These are phyloP conservation scores for Gnomoniopsis smithogilvyi DNA, from an alignment of 2,329 filamentous ascomycete genomes.

Conservation along the genomic window DNA sequence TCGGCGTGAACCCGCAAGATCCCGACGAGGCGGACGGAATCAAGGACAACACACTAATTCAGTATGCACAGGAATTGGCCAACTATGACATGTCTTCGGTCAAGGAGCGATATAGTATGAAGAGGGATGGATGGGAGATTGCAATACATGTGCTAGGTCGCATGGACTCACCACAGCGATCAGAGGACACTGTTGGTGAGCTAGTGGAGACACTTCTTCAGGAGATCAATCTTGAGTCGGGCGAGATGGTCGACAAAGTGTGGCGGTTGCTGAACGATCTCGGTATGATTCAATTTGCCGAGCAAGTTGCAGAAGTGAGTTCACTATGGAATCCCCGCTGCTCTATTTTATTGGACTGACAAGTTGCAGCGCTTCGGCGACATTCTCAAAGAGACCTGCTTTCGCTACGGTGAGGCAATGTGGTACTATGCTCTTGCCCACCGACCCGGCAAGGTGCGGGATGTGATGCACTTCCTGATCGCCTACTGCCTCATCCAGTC, in stretches of 20 bases:
- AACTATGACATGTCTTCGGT: slow-evolving; percentile 44
- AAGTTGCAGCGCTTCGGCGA: slow-evolving; percentile 76
- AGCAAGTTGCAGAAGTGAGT: slow-evolving; percentile 77
- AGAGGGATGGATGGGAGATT: slow-evolving; percentile 81
- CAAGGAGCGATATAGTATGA: slow-evolving; percentile 28
- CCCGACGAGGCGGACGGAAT: slow-evolving; percentile 61
- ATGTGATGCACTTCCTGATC: slow-evolving; percentile 82
- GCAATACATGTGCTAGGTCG: slow-evolving; percentile 79
- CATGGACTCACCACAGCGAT: slow-evolving; percentile 69
- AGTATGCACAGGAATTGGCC: slow-evolving; percentile 70
- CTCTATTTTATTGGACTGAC: slow-evolving; percentile 23
- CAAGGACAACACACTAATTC: slow-evolving; percentile 74
- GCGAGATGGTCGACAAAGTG: slow-evolving; percentile 74
- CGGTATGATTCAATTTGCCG: slow-evolving; percentile 74
- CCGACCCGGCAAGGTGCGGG: slow-evolving; percentile 72
- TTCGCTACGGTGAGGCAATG: slow-evolving; percentile 80
- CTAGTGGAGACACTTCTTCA: slow-evolving; percentile 66
- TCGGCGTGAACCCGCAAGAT: slow-evolving; percentile 62
- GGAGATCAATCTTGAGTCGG: slow-evolving; percentile 61
- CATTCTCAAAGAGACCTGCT: slow-evolving; percentile 65
- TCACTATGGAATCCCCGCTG: slow-evolving; percentile 23
- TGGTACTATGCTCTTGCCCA: slow-evolving; percentile 91
- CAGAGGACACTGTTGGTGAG: slow-evolving; percentile 70
- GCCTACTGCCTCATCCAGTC: slow-evolving; percentile 86
- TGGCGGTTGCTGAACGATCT: slow-evolving; percentile 75